Conservation (phyloP, 208 protist species). For the Herpetomonas samuelpessoai region DNA sequence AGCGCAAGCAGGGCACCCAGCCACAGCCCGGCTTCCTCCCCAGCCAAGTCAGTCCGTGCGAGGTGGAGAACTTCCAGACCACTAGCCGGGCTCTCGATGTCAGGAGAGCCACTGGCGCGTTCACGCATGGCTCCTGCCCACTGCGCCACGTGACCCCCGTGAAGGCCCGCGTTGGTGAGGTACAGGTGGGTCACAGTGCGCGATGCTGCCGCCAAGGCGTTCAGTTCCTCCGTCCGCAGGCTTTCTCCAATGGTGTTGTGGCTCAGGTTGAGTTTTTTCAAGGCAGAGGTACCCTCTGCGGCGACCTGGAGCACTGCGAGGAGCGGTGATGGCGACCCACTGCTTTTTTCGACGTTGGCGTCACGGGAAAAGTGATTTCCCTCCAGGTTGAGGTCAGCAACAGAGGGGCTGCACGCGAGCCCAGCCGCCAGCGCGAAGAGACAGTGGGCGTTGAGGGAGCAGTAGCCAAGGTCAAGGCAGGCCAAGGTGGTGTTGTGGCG, state of each 20-base stretch:
- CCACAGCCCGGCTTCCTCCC: slow-evolving; percentile 25
- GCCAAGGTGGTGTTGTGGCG: slow-evolving; percentile 42
- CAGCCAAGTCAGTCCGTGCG: slow-evolving; percentile 44
- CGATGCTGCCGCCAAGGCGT: slow-evolving; percentile 36
- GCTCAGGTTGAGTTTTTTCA: slow-evolving; percentile 58
- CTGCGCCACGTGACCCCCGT: slow-evolving; percentile 32
- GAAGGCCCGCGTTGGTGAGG: slow-evolving; percentile 43
- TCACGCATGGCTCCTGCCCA: slow-evolving; percentile 31
- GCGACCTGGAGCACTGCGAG: slow-evolving; percentile 31
- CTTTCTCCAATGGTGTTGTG: slow-evolving; percentile 55
- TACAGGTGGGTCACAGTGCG: slow-evolving; percentile 43
- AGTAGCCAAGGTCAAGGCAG: slow-evolving; percentile 70
- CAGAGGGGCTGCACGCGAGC: slow-evolving; percentile 36
- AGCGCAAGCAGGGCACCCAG: slow-evolving; percentile 35
- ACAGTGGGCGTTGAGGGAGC: slow-evolving; percentile 40
- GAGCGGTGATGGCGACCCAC: slow-evolving; percentile 35
- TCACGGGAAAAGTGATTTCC: slow-evolving; percentile 56
- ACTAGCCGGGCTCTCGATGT: slow-evolving; percentile 8
- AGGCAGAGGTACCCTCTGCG: slow-evolving; percentile 18
- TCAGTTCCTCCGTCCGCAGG: slow-evolving; percentile 52
- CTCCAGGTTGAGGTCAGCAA: slow-evolving; percentile 53
- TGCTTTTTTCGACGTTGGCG: slow-evolving; percentile 13
- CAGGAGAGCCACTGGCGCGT: too few relatives aligned
- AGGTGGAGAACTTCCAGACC: slow-evolving; percentile 47
- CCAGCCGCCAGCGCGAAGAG: slow-evolving; percentile 35